Base-by-base conservation (phyloP, 345 rosid genomes). In the Acer saccharum region DNA sequence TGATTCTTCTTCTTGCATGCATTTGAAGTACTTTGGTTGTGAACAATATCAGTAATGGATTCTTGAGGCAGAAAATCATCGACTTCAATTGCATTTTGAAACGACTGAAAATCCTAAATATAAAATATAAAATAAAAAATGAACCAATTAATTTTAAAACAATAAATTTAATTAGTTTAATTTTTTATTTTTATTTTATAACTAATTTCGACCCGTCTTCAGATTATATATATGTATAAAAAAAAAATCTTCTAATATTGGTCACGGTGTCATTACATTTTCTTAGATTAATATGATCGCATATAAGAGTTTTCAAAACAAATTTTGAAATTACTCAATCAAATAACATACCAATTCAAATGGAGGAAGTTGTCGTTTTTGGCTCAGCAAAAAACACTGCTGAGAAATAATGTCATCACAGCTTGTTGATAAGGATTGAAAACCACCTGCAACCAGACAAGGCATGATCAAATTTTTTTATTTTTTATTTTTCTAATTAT, bases 1-100 rank as follows among this genome's bases (percentile, higher is more conserved):
- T 84, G 82, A 32, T 64, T 79, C 76, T 58, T 79, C 71, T 81
- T 79, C 71, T 81, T 78, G 82, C 80, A 35, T 54, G 74, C 80
- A 10, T 48, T 75, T 44, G 25, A 57, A 41, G 29, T 25, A 21
- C 44, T 61, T 60, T 68, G 32, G 7, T 50, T 20, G 60, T 62
- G 64, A 43, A 66, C 50, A 61, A 60, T 20, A 20, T 6, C 68
- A 50, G 13, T 16, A 3, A 14, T 69, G 3, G 8, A 78, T 25
- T 73, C 76, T 69, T 64, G 70, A 6, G 41, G 29, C 55, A 64
- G 39, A 17, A 41, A 17, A 10, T 61, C 65, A 62, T 35, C 65
- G 39, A 35, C 69, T 43, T 83, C 81, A 21, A 29, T 65, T 20
- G 77, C 72, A 21, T 68, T 77, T 32, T 67, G 54, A 3, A 57